Evolutionary conservation across 768 basidiomycete genomes (phyloP).

Genomic region (Neoboletus subvelutipes): DNA sequence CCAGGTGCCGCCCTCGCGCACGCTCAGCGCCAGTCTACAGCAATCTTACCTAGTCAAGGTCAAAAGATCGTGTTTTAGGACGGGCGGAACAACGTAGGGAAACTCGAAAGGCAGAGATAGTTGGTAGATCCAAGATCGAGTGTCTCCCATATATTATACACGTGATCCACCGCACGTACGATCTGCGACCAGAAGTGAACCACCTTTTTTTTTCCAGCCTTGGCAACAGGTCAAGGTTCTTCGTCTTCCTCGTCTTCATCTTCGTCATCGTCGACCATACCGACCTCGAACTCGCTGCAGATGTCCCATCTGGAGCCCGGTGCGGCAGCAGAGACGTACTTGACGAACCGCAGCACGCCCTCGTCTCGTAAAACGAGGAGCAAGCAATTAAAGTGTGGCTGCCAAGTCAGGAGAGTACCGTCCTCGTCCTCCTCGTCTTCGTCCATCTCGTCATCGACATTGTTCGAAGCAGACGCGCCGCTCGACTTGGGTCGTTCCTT

Average conservation of each 20-base stretch:
- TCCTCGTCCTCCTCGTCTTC: conserved; percentile 54
- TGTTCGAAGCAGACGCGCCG: conserved; percentile 14
- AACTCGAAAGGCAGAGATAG: neutral
- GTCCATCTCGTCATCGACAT: conserved; percentile 6
- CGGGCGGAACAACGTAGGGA: neutral
- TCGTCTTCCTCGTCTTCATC: conserved; percentile 39
- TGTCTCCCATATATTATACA: neutral
- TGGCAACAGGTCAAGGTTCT: conserved; percentile 3
- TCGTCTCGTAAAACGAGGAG: conserved; percentile 90
- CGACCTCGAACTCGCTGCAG: conserved; percentile 89
- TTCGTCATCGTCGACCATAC: conserved; percentile 64
- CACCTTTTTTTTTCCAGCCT: neutral
- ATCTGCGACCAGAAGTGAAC: neutral
- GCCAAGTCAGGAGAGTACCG: conserved; percentile 79
- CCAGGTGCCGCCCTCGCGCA: conserved; percentile 81
- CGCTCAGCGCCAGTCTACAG: conserved; percentile 72
- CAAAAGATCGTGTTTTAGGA: conserved; percentile 70
- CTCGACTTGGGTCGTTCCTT: conserved; percentile 17
- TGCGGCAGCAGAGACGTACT: conserved; percentile 89
- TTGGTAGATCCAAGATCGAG: neutral
- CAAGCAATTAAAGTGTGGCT: conserved; percentile 87
- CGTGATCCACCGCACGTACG: neutral
- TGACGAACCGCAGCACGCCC: conserved; percentile 92
- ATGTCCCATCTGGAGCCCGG: conserved; percentile 93
- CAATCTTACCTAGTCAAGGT: conserved; percentile 64